Evolutionary conservation across 768 basidiomycete genomes (phyloP).

Genomic region (Psilocybe cyanescens): DNA sequence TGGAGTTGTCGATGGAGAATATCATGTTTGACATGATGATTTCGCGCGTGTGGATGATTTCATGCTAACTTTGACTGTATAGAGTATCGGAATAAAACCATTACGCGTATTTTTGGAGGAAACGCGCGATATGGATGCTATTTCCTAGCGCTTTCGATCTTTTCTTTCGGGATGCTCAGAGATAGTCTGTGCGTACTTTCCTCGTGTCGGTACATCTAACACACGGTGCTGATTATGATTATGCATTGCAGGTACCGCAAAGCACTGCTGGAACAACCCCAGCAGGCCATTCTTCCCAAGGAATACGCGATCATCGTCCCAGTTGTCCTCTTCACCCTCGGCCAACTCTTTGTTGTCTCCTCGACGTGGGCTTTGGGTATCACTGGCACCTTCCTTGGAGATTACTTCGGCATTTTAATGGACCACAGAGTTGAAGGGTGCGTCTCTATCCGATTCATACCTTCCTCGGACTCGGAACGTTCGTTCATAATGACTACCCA

Average conservation of each 20-base stretch:
- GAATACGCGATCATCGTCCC: conserved; percentile 67
- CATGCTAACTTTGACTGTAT: not conserved
- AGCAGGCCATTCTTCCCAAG: conserved; percentile 62
- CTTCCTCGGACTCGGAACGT: not conserved
- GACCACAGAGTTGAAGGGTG: conserved; percentile 84
- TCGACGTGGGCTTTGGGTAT: conserved; percentile 91
- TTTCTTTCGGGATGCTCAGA: conserved; percentile 82
- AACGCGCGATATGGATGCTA: conserved; percentile 82
- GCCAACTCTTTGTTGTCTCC: conserved; percentile 85
- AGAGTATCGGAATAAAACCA: conserved; percentile 82
- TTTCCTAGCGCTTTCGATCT: conserved; percentile 83
- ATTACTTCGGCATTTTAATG: conserved; percentile 89
- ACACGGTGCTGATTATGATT: not conserved
- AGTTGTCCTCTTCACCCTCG: conserved; percentile 61
- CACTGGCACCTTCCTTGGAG: conserved; percentile 90
- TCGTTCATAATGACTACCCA: conserved; percentile 19
- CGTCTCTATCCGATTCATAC: conserved; percentile 16
- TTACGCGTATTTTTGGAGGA: conserved; percentile 83
- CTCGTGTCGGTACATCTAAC: not conserved
- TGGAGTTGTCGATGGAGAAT: not conserved
- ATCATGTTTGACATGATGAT: not conserved
- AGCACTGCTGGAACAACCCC: conserved; percentile 81
- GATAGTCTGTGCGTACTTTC: conserved; percentile 73
- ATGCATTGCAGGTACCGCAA: conserved; percentile 62
- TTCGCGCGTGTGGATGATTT: not conserved